These are phyloP conservation scores for Globisporangium yorkense DNA, from an alignment of 352 stramenopile genomes.

Conservation along the genomic window DNA sequence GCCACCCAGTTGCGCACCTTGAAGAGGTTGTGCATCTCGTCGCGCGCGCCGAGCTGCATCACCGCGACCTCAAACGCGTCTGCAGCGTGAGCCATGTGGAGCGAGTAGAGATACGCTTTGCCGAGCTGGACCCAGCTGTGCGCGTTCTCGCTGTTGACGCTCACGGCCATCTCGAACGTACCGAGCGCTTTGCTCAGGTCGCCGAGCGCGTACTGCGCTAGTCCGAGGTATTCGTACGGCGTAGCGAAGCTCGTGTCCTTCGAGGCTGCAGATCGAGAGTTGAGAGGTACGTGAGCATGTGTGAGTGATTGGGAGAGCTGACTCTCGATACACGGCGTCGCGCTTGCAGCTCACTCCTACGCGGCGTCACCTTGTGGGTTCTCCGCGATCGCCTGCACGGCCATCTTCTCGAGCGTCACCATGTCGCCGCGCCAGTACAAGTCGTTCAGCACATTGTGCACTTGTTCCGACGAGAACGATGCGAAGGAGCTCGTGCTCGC, in stretches of 20 bases:
- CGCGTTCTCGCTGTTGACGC: slow-evolving; percentile 36
- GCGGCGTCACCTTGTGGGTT: slow-evolving; percentile 25
- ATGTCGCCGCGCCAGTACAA: slow-evolving; percentile 43
- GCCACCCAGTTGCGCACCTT: slow-evolving; percentile 70
- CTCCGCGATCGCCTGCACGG: slow-evolving; percentile 31
- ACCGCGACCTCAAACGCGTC: slow-evolving; percentile 44
- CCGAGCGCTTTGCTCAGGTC: slow-evolving; percentile 45
- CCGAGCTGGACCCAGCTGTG: slow-evolving; percentile 64
- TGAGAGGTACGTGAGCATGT: not conserved
- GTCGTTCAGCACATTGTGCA: slow-evolving; percentile 23
- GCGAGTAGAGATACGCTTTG: slow-evolving; percentile 59
- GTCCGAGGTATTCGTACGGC: slow-evolving; percentile 61
- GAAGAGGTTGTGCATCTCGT: slow-evolving; percentile 38
- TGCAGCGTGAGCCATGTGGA: slow-evolving; percentile 34
- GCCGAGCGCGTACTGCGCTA: slow-evolving; percentile 65
- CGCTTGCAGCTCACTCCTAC: not conserved
- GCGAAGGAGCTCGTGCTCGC: not conserved
- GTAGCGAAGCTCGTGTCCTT: slow-evolving; percentile 31
- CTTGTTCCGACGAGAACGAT: slow-evolving; percentile 15
- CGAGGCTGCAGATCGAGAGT: not conserved
- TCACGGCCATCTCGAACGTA: slow-evolving; percentile 54
- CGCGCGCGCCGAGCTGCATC: slow-evolving; percentile 24
- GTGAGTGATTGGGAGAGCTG: not conserved
- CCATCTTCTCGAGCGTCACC: slow-evolving; percentile 35
- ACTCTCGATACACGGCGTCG: not conserved